A percentile compares a stretch with the other conserved stretches of the same genome.
phyloP scores from a whole-genome alignment of 78 protist genomes.

The Cavenderia fasciculata region DNA sequence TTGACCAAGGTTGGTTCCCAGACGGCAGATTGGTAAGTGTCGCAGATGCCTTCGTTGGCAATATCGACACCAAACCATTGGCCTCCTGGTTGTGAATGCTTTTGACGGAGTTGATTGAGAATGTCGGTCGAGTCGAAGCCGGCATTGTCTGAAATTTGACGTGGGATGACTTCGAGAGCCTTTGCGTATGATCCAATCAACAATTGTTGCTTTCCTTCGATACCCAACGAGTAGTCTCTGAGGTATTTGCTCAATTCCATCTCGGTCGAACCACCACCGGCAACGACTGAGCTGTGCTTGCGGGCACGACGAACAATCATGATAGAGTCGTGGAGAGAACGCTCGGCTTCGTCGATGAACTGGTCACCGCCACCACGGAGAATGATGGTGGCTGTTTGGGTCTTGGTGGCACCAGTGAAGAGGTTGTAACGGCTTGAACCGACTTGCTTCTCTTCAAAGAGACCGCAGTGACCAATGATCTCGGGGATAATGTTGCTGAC shows the following conservation, averaged over 20 bases:
- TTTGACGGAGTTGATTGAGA: slow-evolving; percentile 97
- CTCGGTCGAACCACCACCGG: slow-evolving; percentile 99
- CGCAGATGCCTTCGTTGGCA: slow-evolving; percentile 94
- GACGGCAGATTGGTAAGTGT: slow-evolving; percentile 94
- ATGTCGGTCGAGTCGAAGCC: slow-evolving; percentile 99
- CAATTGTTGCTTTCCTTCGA: slow-evolving; percentile 97
- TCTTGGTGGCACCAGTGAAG: slow-evolving; percentile 93
- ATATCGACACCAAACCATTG: slow-evolving; percentile 98
- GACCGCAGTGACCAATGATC: slow-evolving; percentile 96
- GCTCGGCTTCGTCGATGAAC: slow-evolving; percentile 98
- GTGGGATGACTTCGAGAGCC: slow-evolving; percentile 98
- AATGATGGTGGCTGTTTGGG: slow-evolving; percentile 95
- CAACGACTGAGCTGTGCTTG: slow-evolving; percentile 91
- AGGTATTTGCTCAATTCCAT: slow-evolving; percentile 95
- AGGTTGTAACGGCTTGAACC: slow-evolving; percentile 97
- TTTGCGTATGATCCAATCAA: slow-evolving; percentile 96
- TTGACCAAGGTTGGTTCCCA: slow-evolving; percentile 99
- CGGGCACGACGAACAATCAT: slow-evolving; percentile 96
- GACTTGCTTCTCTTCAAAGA: slow-evolving; percentile 98
- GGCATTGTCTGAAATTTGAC: slow-evolving; percentile 98
- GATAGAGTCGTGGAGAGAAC: slow-evolving; percentile 99
- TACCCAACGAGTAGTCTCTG: slow-evolving; percentile 87
- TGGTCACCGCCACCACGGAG: slow-evolving; percentile 99
- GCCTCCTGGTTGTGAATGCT: slow-evolving; percentile 92
- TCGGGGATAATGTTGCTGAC: slow-evolving; percentile 81